These are phyloP conservation scores for Lentithecium fluviatile DNA, from an alignment of 495 filamentous ascomycete genomes.

Conservation along the genomic window DNA sequence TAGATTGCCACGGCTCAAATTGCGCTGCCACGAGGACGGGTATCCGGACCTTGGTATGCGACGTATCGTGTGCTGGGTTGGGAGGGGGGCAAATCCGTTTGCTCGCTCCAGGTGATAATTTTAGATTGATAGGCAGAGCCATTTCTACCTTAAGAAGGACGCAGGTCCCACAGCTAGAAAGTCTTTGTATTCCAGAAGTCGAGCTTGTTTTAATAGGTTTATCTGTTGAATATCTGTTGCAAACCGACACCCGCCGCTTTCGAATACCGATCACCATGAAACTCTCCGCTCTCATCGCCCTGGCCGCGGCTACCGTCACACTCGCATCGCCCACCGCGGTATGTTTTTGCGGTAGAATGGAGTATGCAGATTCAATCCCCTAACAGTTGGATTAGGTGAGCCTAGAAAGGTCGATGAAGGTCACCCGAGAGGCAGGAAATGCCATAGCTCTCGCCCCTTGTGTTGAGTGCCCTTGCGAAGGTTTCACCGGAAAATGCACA, in stretches of 20 bases:
- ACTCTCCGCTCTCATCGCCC: slow-evolving; percentile 10
- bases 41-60: slow-evolving; percentile 21
- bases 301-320: slow-evolving; percentile 11
- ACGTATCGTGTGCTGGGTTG: neutral
- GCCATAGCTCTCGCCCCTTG: slow-evolving; percentile 8
- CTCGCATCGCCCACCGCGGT: slow-evolving; percentile 26
- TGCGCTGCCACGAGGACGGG: slow-evolving; percentile 29
- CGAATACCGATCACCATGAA: slow-evolving; percentile 16
- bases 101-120: slow-evolving; percentile 1
- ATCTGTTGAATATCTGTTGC: neutral
- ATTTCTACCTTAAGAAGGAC: slow-evolving; percentile 12
- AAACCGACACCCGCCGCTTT: neutral
- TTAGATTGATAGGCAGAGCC: slow-evolving; percentile 26
- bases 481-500: slow-evolving; percentile 7
- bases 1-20: slow-evolving; percentile 18
- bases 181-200: neutral
- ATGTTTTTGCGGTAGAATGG: neutral
- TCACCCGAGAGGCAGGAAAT: neutral
- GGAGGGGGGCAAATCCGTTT: neutral
- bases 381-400: slow-evolving; percentile 12
- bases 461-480: slow-evolving; percentile 21
- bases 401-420: slow-evolving; percentile 16
- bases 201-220: neutral
- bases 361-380: neutral
- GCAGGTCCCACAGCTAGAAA: too few relatives aligned